Conservation (phyloP, 768 basidiomycete genomes). For the Tricholoma sp. region DNA sequence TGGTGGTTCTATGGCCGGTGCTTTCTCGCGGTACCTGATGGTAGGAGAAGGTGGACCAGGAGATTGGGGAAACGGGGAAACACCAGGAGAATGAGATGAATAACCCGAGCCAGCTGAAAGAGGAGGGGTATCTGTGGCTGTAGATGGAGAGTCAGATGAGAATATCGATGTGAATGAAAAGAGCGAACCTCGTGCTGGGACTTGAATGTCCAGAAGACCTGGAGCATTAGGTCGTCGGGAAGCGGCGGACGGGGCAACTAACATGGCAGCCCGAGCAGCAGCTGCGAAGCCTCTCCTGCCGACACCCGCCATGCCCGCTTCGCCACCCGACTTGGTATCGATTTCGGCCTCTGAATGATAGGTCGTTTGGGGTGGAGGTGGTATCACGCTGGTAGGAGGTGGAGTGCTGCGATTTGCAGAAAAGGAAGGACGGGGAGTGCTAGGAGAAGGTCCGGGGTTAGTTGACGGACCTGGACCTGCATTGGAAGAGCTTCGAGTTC, state of each 20-base stretch:
- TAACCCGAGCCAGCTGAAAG: constrained; percentile 43
- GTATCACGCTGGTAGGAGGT: neutral
- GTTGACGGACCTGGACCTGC: constrained; percentile 5
- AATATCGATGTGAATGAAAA: constrained; percentile 1
- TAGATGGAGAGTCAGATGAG: constrained; percentile 9
- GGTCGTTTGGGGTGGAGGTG: neutral
- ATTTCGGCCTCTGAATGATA: constrained; percentile 31
- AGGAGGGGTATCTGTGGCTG: constrained; percentile 38
- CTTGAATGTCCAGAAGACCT: constrained; percentile 42
- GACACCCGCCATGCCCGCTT: constrained; percentile 88
- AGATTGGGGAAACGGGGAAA: constrained; percentile 35
- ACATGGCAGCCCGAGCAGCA: constrained; percentile 52
- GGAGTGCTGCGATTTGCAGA: constrained; percentile 2
- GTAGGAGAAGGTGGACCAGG: constrained; percentile 19
- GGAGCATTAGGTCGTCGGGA: constrained; percentile 31
- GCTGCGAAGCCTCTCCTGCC: constrained; percentile 83
- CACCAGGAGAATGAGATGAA: constrained; percentile 39
- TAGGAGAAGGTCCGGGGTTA: constrained; percentile 5
- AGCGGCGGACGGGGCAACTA: constrained; percentile 12
- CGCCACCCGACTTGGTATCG: constrained; percentile 71
- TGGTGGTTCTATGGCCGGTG: constrained; percentile 8
- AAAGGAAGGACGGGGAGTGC: constrained; percentile 11
- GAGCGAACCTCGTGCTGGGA: constrained; percentile 36
- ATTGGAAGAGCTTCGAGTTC: constrained; percentile 16
- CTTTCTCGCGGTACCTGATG: constrained; percentile 6